Evolutionary conservation across 768 basidiomycete species (phyloP).

Genomic region (Agrocybe praecox): DNA sequence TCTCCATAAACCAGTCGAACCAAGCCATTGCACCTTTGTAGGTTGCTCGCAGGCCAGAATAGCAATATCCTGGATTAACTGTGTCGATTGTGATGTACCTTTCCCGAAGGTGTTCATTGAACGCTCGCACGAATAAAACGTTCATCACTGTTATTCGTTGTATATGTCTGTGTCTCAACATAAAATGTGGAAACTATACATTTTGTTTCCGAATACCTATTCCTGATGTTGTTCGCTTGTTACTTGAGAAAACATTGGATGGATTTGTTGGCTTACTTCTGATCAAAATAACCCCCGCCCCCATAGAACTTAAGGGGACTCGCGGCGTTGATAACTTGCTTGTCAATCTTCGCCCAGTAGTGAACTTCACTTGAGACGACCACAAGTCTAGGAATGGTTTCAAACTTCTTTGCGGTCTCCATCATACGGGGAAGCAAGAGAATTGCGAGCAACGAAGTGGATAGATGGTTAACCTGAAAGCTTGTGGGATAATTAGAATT

Average conservation of each 20-base stretch:
- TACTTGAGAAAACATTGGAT: no score
- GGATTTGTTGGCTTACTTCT: constrained; percentile 15
- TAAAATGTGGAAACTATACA: not conserved
- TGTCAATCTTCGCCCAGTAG: constrained; percentile 26
- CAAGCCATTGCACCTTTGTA: constrained; percentile 16
- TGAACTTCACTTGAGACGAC: constrained; percentile 48
- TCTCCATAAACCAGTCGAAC: constrained; percentile 29
- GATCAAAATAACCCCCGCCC: constrained; percentile 29
- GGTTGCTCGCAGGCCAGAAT: constrained; percentile 32
- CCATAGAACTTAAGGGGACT: constrained; percentile 34
- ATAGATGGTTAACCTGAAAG: constrained; percentile 49
- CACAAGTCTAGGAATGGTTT: constrained; percentile 36
- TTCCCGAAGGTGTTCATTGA: constrained; percentile 32
- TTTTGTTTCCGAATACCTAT: constrained; percentile 9
- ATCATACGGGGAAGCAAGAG: constrained; percentile 45
- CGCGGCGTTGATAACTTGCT: constrained; percentile 22
- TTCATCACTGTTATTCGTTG: constrained; percentile 47
- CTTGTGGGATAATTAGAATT: constrained; percentile 24
- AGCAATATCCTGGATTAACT: constrained; percentile 49
- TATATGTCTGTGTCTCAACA: no score
- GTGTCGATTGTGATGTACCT: constrained; percentile 34
- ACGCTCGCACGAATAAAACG: constrained; percentile 39
- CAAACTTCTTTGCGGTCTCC: constrained; percentile 32
- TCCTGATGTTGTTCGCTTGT: not conserved
- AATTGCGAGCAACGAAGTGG: constrained; percentile 40